Evolutionary conservation across 2,329 filamentous ascomycete species (phyloP).

Genomic region (Arachnomyces sp.): DNA sequence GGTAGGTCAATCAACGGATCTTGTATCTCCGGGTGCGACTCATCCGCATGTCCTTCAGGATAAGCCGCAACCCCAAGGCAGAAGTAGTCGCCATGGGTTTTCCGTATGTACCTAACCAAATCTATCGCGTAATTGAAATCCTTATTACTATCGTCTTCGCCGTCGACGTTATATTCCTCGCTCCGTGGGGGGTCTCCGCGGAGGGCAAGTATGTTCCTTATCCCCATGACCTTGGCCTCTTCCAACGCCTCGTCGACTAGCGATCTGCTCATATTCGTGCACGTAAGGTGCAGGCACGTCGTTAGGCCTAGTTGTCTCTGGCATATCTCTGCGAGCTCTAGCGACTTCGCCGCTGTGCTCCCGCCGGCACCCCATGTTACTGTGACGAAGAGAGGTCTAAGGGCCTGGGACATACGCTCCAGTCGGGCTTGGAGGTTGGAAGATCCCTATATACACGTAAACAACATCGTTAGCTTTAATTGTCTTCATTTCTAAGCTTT

Average conservation of each 20-base stretch:
- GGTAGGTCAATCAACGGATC: slow-evolving; percentile 62
- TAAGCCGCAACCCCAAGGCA: slow-evolving; percentile 92
- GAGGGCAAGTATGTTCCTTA: slow-evolving; percentile 87
- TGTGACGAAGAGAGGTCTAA: slow-evolving; percentile 89
- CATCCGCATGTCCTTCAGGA: slow-evolving; percentile 89
- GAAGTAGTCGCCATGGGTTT: slow-evolving; percentile 85
- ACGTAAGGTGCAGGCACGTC: slow-evolving; percentile 91
- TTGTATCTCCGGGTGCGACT: slow-evolving; percentile 75
- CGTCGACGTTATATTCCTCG: slow-evolving; percentile 71
- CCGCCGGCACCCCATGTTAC: slow-evolving; percentile 98
- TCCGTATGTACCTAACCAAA: slow-evolving; percentile 78
- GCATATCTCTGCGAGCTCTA: slow-evolving; percentile 91
- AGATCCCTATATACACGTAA: slow-evolving; percentile 53
- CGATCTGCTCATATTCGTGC: slow-evolving; percentile 88
- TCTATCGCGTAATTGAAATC: slow-evolving; percentile 87
- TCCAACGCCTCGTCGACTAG: slow-evolving; percentile 83
- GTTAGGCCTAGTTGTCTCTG: slow-evolving; percentile 86
- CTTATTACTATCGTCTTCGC: slow-evolving; percentile 54
- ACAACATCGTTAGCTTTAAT: slow-evolving; percentile 19
- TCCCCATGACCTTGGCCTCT: slow-evolving; percentile 80
- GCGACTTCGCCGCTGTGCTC: slow-evolving; percentile 79
- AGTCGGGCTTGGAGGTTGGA: slow-evolving; percentile 88
- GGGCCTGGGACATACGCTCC: slow-evolving; percentile 84
- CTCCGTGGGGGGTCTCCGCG: slow-evolving; percentile 83
- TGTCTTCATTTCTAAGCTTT: not conserved